Evolutionary conservation across 2,329 filamentous ascomycete genomes (phyloP), one percentile per base, ranked within the genome.

Genomic region (Laburnicola sp.): DNA sequence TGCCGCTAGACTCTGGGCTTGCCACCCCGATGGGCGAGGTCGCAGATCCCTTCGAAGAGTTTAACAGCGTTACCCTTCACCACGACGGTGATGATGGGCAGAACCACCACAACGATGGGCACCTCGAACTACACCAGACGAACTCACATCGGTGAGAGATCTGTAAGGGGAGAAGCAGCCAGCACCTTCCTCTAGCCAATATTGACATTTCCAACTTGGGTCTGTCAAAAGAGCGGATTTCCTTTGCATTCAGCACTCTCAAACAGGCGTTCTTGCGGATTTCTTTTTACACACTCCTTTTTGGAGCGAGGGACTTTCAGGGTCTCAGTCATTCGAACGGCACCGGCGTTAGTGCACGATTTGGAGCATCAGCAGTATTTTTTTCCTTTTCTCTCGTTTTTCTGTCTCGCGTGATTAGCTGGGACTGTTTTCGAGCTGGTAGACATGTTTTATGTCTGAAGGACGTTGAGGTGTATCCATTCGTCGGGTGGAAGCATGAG

Each of bases 51-150:
- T 99, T 99, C 70, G 90, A 97, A 74, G 94, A 97, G 73, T 99
- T 99, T 76, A 99, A 97, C 79, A 96, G 91, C 70, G 92, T 99
- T 36, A 99, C 94, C 44, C 79, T 99, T 55, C 93, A 97, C 73
- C 94, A 99, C 69, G 94, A 97, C 50, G 94, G 91, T 11, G 93
- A 97, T 62, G 89, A 91, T 48, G 72, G 76, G 43, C 78, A 85
- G 51, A 62, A 69, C 27, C 54, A 63, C 22, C 50, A 51, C 7
- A 58, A 64, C 22, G 54, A 61, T 9, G 53, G 57, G 4, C 59
- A 66, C 28, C 51, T 62, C 42, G 59, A 62, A 31, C 54, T 58
- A n/a, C 62, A 67, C 38, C 57, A 52, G 25, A 50, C 59, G 21
- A 57, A 59, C 25, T 62, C 63, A 21, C 58, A 62, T 56, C 63